A percentile compares a stretch with the other conserved stretches of the same genome.
Conservation (phyloP, 2,329 filamentous ascomycete genomes). For the Trichoderma semiorbis region DNA sequence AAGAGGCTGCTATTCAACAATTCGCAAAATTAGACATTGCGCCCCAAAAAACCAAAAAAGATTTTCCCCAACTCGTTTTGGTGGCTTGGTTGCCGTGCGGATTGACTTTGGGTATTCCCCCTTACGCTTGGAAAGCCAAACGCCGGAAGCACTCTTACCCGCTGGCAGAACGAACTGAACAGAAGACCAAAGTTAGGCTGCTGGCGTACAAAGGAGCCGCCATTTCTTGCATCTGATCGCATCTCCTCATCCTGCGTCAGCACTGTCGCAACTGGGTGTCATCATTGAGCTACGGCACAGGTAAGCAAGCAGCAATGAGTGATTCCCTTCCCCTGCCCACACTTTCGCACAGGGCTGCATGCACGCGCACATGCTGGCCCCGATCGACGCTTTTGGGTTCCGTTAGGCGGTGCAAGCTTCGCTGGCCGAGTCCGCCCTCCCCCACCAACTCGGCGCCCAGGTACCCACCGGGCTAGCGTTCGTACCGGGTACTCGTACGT, state of each 20-base stretch:
- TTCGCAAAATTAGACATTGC: slow-evolving; percentile 14
- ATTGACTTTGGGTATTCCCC: not conserved
- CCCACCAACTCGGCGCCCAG: not conserved
- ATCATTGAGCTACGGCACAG: not conserved
- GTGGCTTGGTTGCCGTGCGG: slow-evolving; percentile 14
- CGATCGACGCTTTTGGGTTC: slow-evolving; percentile 16
- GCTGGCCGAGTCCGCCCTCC: slow-evolving; percentile 7
- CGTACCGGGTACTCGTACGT: not conserved
- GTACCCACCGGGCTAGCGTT: slow-evolving; percentile 1
- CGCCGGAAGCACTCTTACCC: not conserved
- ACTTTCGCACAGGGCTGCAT: slow-evolving; percentile 2
- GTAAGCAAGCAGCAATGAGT: not conserved
- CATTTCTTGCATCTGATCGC: not conserved
- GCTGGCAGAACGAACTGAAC: not conserved
- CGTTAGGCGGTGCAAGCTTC: slow-evolving; percentile 18
- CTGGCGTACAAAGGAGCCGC: not conserved
- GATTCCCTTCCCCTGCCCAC: not conserved
- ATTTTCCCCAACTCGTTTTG: slow-evolving; percentile 21
- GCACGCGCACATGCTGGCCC: not conserved
- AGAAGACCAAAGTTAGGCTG: not conserved
- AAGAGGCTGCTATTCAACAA: slow-evolving; percentile 21
- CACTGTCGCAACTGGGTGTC: not conserved
- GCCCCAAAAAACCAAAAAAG: slow-evolving; percentile 18
- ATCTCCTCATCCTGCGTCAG: slow-evolving; percentile 7
- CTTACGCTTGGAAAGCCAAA: slow-evolving; percentile 1